A percentile compares a stretch with the other conserved stretches of the same genome.
These are phyloP conservation scores for Colletotrichum tropicicola DNA, from an alignment of 2,329 filamentous ascomycete genomes.

Conservation along the genomic window DNA sequence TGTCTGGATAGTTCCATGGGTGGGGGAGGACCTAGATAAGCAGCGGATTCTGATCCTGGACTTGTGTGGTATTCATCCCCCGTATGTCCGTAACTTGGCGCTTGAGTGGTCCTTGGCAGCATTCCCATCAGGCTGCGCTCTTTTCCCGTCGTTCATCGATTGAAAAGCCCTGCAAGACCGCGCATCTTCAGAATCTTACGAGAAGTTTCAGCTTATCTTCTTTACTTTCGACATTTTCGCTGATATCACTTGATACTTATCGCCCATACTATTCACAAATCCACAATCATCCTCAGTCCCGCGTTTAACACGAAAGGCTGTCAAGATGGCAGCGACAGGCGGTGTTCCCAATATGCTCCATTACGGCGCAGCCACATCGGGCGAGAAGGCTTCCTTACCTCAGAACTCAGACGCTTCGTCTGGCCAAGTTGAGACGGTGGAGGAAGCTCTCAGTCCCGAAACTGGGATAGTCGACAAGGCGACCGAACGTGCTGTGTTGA, in stretches of 20 bases:
- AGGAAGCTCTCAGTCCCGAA: background rate
- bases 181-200: no score
- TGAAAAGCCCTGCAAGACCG: no score
- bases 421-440: slow-evolving; percentile 19
- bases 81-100: background rate
- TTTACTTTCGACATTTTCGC: no score
- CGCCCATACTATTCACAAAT: no score
- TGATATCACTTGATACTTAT: no score
- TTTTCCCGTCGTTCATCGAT: background rate
- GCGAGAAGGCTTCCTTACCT: slow-evolving; percentile 3
- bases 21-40: background rate
- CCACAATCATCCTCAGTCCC: background rate
- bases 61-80: background rate
- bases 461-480: slow-evolving; percentile 5
- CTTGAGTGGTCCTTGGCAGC: background rate
- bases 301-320: background rate
- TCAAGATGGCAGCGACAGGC: background rate
- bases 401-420: slow-evolving; percentile 35
- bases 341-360: background rate
- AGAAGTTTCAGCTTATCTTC: no score
- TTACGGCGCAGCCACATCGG: background rate
- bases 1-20: background rate
- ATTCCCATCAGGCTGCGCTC: background rate
- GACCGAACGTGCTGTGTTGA: slow-evolving; percentile 17
- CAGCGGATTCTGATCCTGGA: background rate